Percentiles rank a stretch among this genome's conserved stretches.
Evolutionary conservation across 352 stramenopile species (phyloP).

Genomic region (Phytophthora citrophthora): DNA sequence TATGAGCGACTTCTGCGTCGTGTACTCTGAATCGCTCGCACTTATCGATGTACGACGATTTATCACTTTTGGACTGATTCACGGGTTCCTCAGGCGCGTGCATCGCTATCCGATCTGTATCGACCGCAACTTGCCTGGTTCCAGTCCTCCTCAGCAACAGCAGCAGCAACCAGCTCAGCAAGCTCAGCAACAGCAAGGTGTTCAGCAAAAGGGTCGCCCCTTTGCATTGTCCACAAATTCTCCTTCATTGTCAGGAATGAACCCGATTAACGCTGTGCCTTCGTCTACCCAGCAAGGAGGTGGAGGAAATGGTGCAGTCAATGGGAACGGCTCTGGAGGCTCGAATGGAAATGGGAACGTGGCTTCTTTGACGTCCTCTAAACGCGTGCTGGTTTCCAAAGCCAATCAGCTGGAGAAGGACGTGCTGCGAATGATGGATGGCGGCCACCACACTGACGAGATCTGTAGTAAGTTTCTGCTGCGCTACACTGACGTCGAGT

Average conservation of each 20-base stretch:
- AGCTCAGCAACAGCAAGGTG: constrained; percentile 38
- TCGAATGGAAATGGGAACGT: constrained; percentile 39
- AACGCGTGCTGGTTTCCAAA: constrained; percentile 51
- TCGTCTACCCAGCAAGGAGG: constrained; percentile 27
- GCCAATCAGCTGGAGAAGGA: constrained; percentile 71
- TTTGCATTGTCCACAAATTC: constrained; percentile 42
- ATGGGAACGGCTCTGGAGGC: constrained; percentile 16
- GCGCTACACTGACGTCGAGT: constrained; percentile 73
- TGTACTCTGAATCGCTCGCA: constrained; percentile 73
- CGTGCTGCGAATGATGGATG: constrained; percentile 84
- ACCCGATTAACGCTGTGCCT: constrained; percentile 26
- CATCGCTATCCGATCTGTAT: constrained; percentile 86
- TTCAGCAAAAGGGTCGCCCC: constrained; percentile 34
- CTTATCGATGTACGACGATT: constrained; percentile 84
- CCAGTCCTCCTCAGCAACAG: constrained; percentile 35
- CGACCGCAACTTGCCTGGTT: constrained; percentile 40
- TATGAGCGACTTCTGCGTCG: constrained; percentile 85
- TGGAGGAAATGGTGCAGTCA: constrained; percentile 11
- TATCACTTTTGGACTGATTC: constrained; percentile 90
- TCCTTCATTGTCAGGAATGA: constrained; percentile 42
- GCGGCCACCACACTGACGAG: constrained; percentile 83
- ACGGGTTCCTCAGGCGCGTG: constrained; percentile 84
- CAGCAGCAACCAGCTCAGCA: constrained; percentile 37
- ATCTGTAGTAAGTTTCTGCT: constrained; percentile 81
- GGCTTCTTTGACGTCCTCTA: constrained; percentile 28